Evolutionary conservation across 2,329 filamentous ascomycete genomes (phyloP).

Genomic region (Diaporthe sp.): DNA sequence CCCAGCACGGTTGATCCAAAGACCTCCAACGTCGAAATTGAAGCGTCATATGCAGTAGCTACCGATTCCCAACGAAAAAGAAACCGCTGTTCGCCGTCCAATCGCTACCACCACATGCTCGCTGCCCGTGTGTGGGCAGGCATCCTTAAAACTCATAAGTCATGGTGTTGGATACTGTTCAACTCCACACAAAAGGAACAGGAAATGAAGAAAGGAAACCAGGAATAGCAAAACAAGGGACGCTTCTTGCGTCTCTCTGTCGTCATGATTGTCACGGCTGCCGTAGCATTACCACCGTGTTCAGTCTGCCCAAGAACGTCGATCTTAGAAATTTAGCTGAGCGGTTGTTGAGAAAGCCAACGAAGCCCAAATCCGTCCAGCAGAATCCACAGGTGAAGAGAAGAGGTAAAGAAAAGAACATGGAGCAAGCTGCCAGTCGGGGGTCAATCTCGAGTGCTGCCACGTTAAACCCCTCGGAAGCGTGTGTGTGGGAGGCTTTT

Average conservation of each 20-base stretch:
- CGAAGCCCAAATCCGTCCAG: neutral
- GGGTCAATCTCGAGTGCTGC: neutral
- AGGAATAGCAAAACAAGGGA: neutral
- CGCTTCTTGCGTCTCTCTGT: constrained; percentile 21
- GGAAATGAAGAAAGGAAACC: neutral
- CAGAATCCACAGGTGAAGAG: neutral
- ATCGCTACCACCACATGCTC: neutral
- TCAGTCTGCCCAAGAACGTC: constrained; percentile 10
- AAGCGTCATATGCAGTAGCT: neutral
- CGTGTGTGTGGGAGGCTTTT: neutral
- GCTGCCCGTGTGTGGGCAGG: neutral
- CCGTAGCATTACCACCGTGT: constrained; percentile 13
- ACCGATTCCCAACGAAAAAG: neutral
- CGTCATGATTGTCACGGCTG: constrained; percentile 13
- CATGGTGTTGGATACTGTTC: constrained; percentile 24
- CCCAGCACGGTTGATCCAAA: neutral
- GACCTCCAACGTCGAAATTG: neutral
- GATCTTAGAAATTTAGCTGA: neutral
- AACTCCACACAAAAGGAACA: neutral
- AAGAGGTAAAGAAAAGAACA: neutral
- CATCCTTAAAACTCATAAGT: neutral
- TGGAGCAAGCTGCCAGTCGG: neutral
- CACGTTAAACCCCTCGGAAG: neutral
- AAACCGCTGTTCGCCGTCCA: neutral
- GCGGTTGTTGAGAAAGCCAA: neutral